Evolutionary conservation across 2,329 filamentous ascomycete genomes (phyloP), one percentile per base, ranked within the genome.

Genomic region (Cytospora schulzeri): DNA sequence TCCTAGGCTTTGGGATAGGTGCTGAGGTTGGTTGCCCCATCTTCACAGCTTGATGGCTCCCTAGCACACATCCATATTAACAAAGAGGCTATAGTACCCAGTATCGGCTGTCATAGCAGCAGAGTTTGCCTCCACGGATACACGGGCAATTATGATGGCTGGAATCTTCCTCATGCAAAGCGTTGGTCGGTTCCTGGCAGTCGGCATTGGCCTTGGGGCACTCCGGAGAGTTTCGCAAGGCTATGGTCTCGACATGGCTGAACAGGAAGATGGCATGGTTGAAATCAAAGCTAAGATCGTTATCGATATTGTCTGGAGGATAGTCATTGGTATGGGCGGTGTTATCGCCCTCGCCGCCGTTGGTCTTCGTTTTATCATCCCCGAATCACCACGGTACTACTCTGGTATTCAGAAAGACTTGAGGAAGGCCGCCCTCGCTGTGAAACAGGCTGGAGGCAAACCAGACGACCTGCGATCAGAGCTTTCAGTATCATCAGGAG

Each of bases 221-320:
- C 54, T 70, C 17, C 58, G n/a, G 12, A 41, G 31, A 3, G 31
- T 60, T 7, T 53, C 53, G 58, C 50, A 31, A 22, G 48, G 41
- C 31, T 41, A 53, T 35, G 4, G 24, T 15, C 29, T 60, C 12
- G 48, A 41, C 5, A 22, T 53, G 31, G 24, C 35, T n/a, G 24
- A 41, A 19, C 33, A 57, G 14, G n/a, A 57, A 4, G 50, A 63
- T 35, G 61, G 60, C 5, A 41, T 41, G 17, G 64, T 66, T 24
- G 53, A 62, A 51, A 66, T 63, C 31, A 70, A 69, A 45, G 51
- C 67, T 12, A 56, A 60, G 28, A 57, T 63, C 3, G 75, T 75
- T 1, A 74, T 82, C 8, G 81, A 83, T 66, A 76, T 73, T n/a
- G 77, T 80, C 67, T 84, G 81, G 81, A 72, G 81, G 24, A 79